Evolutionary conservation across 305 asterid genomes (phyloP).

Genomic region (Fraxinus velutina): DNA sequence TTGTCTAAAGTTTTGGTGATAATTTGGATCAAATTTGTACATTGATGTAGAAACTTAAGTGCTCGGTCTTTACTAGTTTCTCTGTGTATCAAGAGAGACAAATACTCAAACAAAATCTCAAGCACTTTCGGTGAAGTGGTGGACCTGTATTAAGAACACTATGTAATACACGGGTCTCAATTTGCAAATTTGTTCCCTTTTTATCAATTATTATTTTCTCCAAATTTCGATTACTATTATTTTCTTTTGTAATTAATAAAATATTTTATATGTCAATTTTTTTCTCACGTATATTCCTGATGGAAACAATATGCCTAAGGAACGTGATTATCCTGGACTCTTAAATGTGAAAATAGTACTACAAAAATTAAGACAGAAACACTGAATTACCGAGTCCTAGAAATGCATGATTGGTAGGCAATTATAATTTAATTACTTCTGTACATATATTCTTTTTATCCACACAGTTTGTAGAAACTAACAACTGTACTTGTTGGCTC

Average conservation of each 20-base stretch:
- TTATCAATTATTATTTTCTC: background rate
- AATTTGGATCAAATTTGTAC: background rate
- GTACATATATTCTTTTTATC: too few relatives aligned
- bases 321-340: background rate
- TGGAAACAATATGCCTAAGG: background rate
- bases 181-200: background rate
- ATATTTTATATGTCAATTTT: too few relatives aligned
- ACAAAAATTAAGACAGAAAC: background rate
- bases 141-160: too few relatives aligned
- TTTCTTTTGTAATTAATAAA: background rate
- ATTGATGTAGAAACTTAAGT: background rate
- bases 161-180: background rate
- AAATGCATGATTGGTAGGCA: too few relatives aligned
- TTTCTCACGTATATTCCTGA: background rate
- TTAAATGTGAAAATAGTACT: background rate
- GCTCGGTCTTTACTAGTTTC: background rate
- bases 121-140: background rate
- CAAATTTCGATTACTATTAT: background rate
- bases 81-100: background rate
- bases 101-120: too few relatives aligned
- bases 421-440: too few relatives aligned
- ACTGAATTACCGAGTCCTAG: too few relatives aligned
- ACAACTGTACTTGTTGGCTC: too few relatives aligned
- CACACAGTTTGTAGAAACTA: background rate
- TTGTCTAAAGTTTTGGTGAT: background rate